phyloP scores from a whole-genome alignment of 768 basidiomycete genomes.

The Rossbeevera mucosa region DNA sequence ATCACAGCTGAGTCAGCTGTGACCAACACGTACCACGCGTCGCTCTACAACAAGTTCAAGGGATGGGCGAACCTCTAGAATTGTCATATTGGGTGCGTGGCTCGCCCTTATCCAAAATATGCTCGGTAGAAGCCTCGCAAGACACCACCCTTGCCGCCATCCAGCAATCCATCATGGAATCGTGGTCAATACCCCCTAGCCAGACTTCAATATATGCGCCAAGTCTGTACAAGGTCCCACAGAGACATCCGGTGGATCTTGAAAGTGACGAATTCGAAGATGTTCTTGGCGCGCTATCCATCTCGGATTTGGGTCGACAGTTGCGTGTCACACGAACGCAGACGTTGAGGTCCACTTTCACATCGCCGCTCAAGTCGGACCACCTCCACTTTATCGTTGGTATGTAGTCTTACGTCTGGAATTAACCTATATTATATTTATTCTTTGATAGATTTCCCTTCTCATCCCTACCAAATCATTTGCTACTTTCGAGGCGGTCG shows the following conservation, averaged over 20 bases:
- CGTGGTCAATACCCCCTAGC: not conserved
- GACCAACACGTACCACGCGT: no score
- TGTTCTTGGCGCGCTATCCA: not conserved
- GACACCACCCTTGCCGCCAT: not conserved
- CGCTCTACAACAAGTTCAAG: no score
- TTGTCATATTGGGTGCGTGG: not conserved
- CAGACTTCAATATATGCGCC: not conserved
- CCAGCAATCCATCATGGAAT: not conserved
- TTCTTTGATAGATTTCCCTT: not conserved
- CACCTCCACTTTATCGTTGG: not conserved
- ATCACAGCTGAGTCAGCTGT: no score
- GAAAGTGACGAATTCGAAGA: not conserved
- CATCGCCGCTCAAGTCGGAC: not conserved
- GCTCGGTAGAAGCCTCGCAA: not conserved
- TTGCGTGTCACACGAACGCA: constrained; percentile 35
- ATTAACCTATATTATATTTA: not conserved
- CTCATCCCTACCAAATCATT: not conserved
- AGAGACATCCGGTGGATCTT: not conserved
- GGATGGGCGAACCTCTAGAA: not conserved
- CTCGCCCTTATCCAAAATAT: not conserved
- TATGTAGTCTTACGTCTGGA: not conserved
- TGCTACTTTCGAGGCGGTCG: not conserved
- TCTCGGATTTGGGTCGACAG: not conserved
- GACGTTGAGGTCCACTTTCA: not conserved
- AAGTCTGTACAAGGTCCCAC: not conserved